A percentile compares a stretch with the other conserved stretches of the same genome.
phyloP scores from a whole-genome alignment of 2,329 filamentous ascomycete genomes.

The Sodiomyces alkalinus region DNA sequence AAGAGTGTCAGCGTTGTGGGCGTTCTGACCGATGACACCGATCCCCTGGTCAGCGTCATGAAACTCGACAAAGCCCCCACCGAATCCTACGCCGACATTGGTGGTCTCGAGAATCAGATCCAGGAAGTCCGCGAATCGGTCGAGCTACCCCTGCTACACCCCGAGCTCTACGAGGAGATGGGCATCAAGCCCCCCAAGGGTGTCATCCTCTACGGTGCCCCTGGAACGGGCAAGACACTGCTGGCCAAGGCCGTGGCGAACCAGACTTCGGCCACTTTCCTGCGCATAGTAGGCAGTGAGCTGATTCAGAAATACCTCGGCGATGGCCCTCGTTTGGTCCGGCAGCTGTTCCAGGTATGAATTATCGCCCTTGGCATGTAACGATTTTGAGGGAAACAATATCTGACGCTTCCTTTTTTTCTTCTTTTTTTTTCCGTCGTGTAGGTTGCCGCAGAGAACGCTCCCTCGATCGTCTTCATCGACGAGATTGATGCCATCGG shows the following conservation, averaged over 20 bases:
- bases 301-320: conserved; percentile 98
- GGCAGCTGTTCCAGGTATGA: conserved; percentile 77
- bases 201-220: conserved; percentile 95
- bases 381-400: conserved; percentile 6
- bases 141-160: conserved; percentile 84
- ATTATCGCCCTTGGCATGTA: neutral
- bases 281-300: conserved; percentile 93
- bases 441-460: conserved; percentile 87
- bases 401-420: conserved; percentile 6
- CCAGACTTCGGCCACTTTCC: conserved; percentile 95
- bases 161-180: conserved; percentile 98
- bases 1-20: conserved; percentile 97
- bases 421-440: too few species aligned
- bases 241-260: conserved; percentile 97
- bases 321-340: conserved; percentile 85
- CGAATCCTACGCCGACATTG: conserved; percentile 96
- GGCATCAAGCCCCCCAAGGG: conserved; percentile 99
- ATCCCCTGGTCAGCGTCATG: conserved; percentile 95
- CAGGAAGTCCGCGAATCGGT: conserved; percentile 97
- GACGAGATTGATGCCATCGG: conserved; percentile 98
- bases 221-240: conserved; percentile 94
- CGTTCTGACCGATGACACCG: conserved; percentile 89
- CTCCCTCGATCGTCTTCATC: conserved; percentile 95
- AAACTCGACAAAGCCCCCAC: conserved; percentile 98
- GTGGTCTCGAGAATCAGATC: conserved; percentile 86